A percentile compares a stretch with the other conserved stretches of the same genome.
Evolutionary conservation across 768 basidiomycete species (phyloP).

Genomic region (Boletus pseudo-olivaceus): DNA sequence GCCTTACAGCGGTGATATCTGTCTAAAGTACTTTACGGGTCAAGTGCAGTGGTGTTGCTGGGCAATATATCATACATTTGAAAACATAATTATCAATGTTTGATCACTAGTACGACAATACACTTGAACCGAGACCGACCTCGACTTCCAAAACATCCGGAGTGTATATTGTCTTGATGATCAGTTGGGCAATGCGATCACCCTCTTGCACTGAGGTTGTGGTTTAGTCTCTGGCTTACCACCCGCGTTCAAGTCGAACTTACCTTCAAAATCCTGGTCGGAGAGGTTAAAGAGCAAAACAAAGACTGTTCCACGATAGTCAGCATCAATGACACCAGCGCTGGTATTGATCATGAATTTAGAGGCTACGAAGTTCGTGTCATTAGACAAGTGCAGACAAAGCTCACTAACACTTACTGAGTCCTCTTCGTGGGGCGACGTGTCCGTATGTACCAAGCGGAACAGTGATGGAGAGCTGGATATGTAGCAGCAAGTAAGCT

Average conservation of each 20-base stretch:
- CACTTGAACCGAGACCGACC: conserved; percentile 36
- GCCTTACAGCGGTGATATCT: neutral
- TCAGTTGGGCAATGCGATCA: conserved; percentile 93
- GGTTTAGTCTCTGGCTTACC: neutral
- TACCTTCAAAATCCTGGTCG: conserved; percentile 86
- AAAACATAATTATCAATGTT: neutral
- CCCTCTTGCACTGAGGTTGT: conserved; percentile 72
- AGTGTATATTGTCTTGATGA: conserved; percentile 86
- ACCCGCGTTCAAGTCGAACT: neutral
- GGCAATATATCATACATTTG: conserved; percentile 4
- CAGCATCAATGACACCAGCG: conserved; percentile 95
- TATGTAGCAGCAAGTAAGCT: no score
- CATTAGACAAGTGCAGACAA: neutral
- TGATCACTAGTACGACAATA: neutral
- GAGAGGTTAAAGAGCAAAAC: conserved; percentile 92
- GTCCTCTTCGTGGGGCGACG: conserved; percentile 91
- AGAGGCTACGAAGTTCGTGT: conserved; percentile 53
- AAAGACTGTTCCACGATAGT: conserved; percentile 89
- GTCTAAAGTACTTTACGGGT: neutral
- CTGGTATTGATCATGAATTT: conserved; percentile 99
- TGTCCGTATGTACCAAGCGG: conserved; percentile 94
- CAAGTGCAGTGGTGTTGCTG: no score
- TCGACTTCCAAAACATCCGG: conserved; percentile 85
- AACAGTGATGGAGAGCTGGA: conserved; percentile 90
- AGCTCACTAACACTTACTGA: conserved; percentile 56